These are phyloP conservation scores for Bipolaris victoriae DNA, from an alignment of 2,329 filamentous ascomycete species.

Conservation along the genomic window DNA sequence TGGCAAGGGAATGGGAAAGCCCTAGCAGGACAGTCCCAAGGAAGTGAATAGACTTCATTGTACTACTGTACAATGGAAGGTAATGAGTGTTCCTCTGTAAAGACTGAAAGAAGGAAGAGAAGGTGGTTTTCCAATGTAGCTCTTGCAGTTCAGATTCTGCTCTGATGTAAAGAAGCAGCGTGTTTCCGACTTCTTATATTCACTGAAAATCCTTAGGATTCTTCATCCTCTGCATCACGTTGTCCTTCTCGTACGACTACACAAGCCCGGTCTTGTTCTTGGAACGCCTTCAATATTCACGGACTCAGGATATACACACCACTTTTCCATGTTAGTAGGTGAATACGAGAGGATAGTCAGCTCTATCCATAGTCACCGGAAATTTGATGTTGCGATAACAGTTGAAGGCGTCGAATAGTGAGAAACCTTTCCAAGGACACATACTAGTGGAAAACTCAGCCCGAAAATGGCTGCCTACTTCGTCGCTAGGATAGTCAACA, in stretches of 20 bases:
- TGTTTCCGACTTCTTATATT: constrained; percentile 4
- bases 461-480: background rate
- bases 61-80: background rate
- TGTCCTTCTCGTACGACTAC: background rate
- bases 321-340: background rate
- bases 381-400: constrained; percentile 1
- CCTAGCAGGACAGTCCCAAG: constrained; percentile 30
- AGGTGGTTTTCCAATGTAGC: background rate
- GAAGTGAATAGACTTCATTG: constrained; percentile 33
- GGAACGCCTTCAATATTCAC: background rate
- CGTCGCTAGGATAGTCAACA: background rate
- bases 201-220: background rate
- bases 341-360: background rate
- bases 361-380: background rate
- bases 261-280: background rate
- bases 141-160: constrained; percentile 3
- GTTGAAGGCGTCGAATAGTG: constrained; percentile 1
- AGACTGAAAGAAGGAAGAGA: constrained; percentile 4
- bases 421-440: background rate
- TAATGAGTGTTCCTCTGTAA: constrained; percentile 11
- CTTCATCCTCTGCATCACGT: background rate
- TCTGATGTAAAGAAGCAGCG: constrained; percentile 2
- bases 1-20: constrained; percentile 19
- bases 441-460: background rate
- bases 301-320: background rate